Evolutionary conservation across 2,329 filamentous ascomycete genomes (phyloP).

Genomic region (Emergomyces orientalis): DNA sequence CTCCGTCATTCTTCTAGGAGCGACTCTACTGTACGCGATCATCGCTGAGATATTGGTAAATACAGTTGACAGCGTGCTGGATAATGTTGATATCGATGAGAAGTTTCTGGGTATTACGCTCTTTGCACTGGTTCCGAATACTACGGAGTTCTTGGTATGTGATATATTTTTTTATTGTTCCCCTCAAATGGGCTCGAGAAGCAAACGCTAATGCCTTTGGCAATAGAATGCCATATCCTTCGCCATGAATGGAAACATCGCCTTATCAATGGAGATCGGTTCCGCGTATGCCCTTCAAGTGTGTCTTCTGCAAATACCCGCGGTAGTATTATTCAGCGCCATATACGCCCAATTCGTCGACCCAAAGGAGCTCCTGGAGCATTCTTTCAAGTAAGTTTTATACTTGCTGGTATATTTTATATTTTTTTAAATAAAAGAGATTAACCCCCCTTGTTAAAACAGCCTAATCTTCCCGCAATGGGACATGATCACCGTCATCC

Average conservation of each 20-base stretch:
- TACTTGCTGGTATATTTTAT: neutral
- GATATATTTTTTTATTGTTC: neutral
- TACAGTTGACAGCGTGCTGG: slow-evolving; percentile 91
- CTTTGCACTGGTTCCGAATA: slow-evolving; percentile 95
- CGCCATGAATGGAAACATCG: slow-evolving; percentile 99
- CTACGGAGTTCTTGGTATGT: slow-evolving; percentile 87
- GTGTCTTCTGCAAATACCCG: slow-evolving; percentile 86
- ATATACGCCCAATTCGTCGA: slow-evolving; percentile 53
- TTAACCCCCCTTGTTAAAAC: neutral
- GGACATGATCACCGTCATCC: slow-evolving; percentile 95
- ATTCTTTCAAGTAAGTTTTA: slow-evolving; percentile 44
- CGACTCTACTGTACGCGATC: slow-evolving; percentile 87
- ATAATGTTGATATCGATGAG: slow-evolving; percentile 84
- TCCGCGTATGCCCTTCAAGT: slow-evolving; percentile 95
- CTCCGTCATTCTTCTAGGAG: slow-evolving; percentile 74
- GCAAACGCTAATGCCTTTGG: neutral
- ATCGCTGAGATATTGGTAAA: slow-evolving; percentile 96
- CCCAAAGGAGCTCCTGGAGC: slow-evolving; percentile 42
- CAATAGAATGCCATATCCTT: slow-evolving; percentile 90
- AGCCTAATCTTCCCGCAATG: slow-evolving; percentile 93
- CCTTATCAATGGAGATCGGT: slow-evolving; percentile 96
- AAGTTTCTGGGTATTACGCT: slow-evolving; percentile 96
- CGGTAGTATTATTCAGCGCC: slow-evolving; percentile 83
- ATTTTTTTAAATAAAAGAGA: too few relatives aligned
- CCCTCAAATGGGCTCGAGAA: slow-evolving; percentile 9